These are phyloP conservation scores for Salvia sclarea DNA, from an alignment of 305 asterid species.

Conservation along the genomic window DNA sequence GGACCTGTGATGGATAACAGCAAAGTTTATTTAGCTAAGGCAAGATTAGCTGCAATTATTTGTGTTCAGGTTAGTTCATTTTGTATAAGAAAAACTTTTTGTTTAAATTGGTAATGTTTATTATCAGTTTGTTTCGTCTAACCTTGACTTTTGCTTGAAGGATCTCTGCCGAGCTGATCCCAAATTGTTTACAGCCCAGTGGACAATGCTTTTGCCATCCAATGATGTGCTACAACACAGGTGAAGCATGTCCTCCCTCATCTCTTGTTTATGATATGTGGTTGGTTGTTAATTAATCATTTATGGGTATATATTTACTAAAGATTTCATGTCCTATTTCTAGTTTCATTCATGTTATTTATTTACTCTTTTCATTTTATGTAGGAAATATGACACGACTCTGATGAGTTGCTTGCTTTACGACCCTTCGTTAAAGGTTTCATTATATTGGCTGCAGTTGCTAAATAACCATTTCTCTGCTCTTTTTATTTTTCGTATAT, in stretches of 20 bases:
- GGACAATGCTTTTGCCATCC: constrained; percentile 89
- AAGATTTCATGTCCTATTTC: constrained; percentile 9
- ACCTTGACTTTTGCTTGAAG: constrained; percentile 50
- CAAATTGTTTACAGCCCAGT: constrained; percentile 74
- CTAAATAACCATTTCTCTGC: constrained; percentile 14
- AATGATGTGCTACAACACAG: constrained; percentile 82
- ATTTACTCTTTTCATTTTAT: constrained; percentile 28
- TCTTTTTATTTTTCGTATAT: not conserved
- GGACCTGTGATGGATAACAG: constrained; percentile 53
- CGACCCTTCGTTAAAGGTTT: constrained; percentile 83
- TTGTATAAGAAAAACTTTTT: too few relatives aligned
- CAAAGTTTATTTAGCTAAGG: constrained; percentile 49
- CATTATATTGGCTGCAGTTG: constrained; percentile 28
- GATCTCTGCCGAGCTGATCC: constrained; percentile 95
- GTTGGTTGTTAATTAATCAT: not conserved
- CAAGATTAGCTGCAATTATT: constrained; percentile 79
- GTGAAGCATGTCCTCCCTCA: constrained; percentile 43
- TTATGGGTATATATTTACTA: constrained; percentile 5
- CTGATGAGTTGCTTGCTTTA: constrained; percentile 89
- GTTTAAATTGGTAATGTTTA: not conserved
- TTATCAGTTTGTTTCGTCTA: constrained; percentile 23
- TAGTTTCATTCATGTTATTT: constrained; percentile 20
- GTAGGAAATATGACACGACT: constrained; percentile 78
- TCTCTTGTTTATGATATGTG: constrained; percentile 20
- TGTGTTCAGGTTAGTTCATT: constrained; percentile 77